These are phyloP conservation scores for Schizothecium vesticola DNA, from an alignment of 495 filamentous ascomycete species.

Conservation along the genomic window DNA sequence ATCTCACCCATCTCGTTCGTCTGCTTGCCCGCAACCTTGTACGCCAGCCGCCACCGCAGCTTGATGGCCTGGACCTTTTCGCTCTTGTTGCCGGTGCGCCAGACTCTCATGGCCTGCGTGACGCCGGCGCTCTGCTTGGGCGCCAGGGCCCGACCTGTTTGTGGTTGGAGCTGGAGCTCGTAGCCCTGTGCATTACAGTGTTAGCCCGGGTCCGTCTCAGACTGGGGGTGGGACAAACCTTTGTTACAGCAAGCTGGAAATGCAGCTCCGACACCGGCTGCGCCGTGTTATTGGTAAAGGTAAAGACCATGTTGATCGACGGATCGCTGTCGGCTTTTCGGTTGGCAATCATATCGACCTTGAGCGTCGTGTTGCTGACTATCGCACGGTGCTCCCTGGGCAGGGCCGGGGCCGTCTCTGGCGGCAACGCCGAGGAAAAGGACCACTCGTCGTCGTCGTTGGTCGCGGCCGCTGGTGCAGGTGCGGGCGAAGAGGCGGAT, in stretches of 20 bases:
- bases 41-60: constrained; percentile 81
- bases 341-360: constrained; percentile 46
- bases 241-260: constrained; percentile 89
- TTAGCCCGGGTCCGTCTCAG: background rate
- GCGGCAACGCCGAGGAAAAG: constrained; percentile 82
- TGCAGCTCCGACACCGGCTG: constrained; percentile 72
- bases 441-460: constrained; percentile 86
- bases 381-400: constrained; percentile 43
- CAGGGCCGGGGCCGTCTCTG: constrained; percentile 37
- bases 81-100: constrained; percentile 54
- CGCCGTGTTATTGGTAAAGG: constrained; percentile 73
- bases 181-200: constrained; percentile 52
- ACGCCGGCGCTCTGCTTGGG: constrained; percentile 73
- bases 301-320: constrained; percentile 56
- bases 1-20: constrained; percentile 84
- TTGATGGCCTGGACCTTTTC: constrained; percentile 74
- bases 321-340: constrained; percentile 43
- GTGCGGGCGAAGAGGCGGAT: constrained; percentile 28
- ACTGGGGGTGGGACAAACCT: constrained; percentile 48
- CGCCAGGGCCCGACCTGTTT: constrained; percentile 68
- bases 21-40: constrained; percentile 58
- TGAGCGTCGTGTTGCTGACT: constrained; percentile 47
- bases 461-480: constrained; percentile 32
- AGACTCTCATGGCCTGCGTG: constrained; percentile 73
- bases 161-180: constrained; percentile 73